Evolutionary conservation across 1,284 basidiomycete species (phyloP).

Genomic region (Moesziomyces globuligerus): DNA sequence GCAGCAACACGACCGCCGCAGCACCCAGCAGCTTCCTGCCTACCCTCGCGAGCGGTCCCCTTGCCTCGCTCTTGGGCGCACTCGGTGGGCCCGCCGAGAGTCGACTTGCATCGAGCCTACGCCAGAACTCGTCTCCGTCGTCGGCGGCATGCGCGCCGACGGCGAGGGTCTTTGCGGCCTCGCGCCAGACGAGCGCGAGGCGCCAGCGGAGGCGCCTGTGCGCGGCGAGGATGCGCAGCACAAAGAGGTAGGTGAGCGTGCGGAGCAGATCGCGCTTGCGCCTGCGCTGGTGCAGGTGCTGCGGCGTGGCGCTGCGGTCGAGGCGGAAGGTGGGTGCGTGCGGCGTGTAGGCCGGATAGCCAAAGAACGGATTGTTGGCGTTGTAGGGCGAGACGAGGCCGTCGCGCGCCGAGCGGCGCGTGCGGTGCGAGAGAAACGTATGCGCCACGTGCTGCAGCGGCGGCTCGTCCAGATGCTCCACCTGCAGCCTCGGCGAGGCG

Average conservation of each 20-base stretch:
- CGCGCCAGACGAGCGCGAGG: slow-evolving; percentile 17
- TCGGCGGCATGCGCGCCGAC: slow-evolving; percentile 11
- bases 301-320: slow-evolving; percentile 9
- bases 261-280: slow-evolving; percentile 63
- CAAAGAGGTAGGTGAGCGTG: slow-evolving; percentile 64
- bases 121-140: slow-evolving; percentile 40
- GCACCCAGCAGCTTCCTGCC: slow-evolving; percentile 17
- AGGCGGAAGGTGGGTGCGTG: slow-evolving; percentile 15
- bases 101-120: slow-evolving; percentile 20
- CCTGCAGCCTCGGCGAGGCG: slow-evolving; percentile 44
- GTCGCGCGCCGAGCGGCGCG: slow-evolving; percentile 51
- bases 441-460: slow-evolving; percentile 35
- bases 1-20: slow-evolving; percentile 17
- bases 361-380: slow-evolving; percentile 79
- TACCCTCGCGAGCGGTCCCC: neutral
- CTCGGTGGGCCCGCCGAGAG: slow-evolving; percentile 5
- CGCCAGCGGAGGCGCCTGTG: slow-evolving; percentile 52
- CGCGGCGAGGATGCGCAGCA: slow-evolving; percentile 57
- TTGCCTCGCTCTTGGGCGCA: neutral
- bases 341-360: slow-evolving; percentile 75
- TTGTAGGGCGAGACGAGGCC: slow-evolving; percentile 67
- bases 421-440: slow-evolving; percentile 58
- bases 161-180: slow-evolving; percentile 13
- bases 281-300: slow-evolving; percentile 49
- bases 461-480: slow-evolving; percentile 47